These are phyloP conservation scores for Fraxinus dipetala DNA, from an alignment of 305 asterid species.

Conservation along the genomic window DNA sequence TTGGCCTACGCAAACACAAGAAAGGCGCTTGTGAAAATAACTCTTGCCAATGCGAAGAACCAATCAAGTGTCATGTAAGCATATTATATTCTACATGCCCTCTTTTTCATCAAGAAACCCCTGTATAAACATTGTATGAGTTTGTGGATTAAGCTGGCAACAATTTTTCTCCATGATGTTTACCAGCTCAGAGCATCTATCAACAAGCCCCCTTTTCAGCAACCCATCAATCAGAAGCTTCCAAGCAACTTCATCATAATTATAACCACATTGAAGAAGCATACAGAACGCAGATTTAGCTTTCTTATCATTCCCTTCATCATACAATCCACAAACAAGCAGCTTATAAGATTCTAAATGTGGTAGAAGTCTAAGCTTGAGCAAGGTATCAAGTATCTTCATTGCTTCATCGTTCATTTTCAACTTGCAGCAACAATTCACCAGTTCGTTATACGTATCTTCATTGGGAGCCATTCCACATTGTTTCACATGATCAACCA, in stretches of 20 bases:
- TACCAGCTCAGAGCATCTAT: constrained; percentile 53
- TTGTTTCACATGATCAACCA: constrained; percentile 55
- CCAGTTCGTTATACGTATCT: constrained; percentile 44
- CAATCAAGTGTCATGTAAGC: background rate
- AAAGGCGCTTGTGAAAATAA: background rate
- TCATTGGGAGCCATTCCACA: constrained; percentile 46
- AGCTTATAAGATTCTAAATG: constrained; percentile 50
- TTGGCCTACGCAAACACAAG: background rate
- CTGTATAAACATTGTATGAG: constrained; percentile 54
- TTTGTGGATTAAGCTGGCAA: constrained; percentile 51
- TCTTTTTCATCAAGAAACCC: constrained; percentile 41
- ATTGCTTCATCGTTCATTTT: constrained; percentile 50
- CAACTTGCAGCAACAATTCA: constrained; percentile 61
- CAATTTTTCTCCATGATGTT: constrained; percentile 56
- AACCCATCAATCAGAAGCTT: constrained; percentile 72
- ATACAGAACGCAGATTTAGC: constrained; percentile 47
- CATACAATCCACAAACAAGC: constrained; percentile 68
- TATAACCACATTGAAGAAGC: constrained; percentile 63
- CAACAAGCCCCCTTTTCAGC: constrained; percentile 51
- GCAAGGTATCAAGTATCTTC: constrained; percentile 49
- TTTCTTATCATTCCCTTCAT: constrained; percentile 42
- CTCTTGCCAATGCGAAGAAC: background rate
- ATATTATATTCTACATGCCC: constrained; percentile 2
- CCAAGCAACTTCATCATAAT: constrained; percentile 78
- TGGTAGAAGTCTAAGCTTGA: constrained; percentile 44